Evolutionary conservation across 2,329 filamentous ascomycete species (phyloP).

Genomic region (Fusarium oligoseptatum): DNA sequence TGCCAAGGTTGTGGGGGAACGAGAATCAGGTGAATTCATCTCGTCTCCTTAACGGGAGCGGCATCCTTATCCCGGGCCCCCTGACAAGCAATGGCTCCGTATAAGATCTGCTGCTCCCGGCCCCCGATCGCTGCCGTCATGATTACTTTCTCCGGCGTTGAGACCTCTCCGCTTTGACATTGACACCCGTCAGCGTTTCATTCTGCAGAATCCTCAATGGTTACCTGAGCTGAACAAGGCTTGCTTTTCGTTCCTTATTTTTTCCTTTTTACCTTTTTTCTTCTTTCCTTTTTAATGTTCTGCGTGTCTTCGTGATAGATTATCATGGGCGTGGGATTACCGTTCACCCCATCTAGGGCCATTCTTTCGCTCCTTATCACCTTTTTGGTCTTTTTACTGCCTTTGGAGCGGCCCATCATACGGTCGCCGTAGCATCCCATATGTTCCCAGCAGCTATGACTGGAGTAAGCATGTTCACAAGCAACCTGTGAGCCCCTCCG

Average conservation of each 20-base stretch:
- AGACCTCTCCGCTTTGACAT: slow-evolving; percentile 4
- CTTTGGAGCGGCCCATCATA: slow-evolving; percentile 28
- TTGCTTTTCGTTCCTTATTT: slow-evolving; percentile 11
- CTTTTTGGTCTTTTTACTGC: slow-evolving; percentile 28
- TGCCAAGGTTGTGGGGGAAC: slow-evolving; percentile 27
- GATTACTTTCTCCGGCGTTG: slow-evolving; percentile 4
- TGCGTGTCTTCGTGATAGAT: neutral
- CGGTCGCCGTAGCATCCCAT: slow-evolving; percentile 20
- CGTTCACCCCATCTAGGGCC: slow-evolving; percentile 35
- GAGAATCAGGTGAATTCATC: slow-evolving; percentile 17
- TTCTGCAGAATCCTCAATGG: slow-evolving; percentile 15
- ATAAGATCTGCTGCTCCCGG: slow-evolving; percentile 24
- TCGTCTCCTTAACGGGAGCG: slow-evolving; percentile 9
- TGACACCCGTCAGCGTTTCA: neutral
- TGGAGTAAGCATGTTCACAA: slow-evolving; percentile 35
- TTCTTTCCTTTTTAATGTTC: neutral
- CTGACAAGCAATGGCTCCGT: slow-evolving; percentile 1
- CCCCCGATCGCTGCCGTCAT: slow-evolving; percentile 1
- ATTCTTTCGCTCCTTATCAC: slow-evolving; percentile 35
- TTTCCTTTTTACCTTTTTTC: neutral
- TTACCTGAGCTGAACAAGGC: slow-evolving; percentile 20
- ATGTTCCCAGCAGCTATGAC: slow-evolving; percentile 41
- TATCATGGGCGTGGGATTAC: slow-evolving; percentile 42
- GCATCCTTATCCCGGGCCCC: slow-evolving; percentile 15
- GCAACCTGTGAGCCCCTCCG: slow-evolving; percentile 21